Base-by-base conservation (phyloP, 176 grass and related monocot genomes). In the Carex pumila region DNA sequence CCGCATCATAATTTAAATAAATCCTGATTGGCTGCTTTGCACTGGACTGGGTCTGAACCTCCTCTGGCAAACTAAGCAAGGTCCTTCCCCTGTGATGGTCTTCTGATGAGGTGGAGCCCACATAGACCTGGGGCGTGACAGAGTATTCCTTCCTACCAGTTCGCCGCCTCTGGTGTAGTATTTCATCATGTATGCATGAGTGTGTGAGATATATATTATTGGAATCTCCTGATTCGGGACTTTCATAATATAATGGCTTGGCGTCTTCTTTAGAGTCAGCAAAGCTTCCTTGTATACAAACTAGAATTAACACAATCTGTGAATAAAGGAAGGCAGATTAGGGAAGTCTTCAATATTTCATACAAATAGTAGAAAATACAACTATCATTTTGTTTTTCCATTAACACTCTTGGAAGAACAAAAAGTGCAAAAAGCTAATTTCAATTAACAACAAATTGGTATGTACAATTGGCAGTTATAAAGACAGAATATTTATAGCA, bases 1-100 rank as follows among this genome's bases (percentile, higher is more conserved):
- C 96, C 19, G 96, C 96, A 15, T 99, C 96, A 79, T 99, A 99
- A 84, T 99, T 99, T 80, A 99, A 89, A 79, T 95, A 99, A 89
- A 99, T 99, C 37, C 96, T 87, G 61, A 99, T 99, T 5, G 96
- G 93, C 55, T 94, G 83, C 72, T 86, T 94, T 57, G 70, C 85
- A 85, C 90, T 91, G 18, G 65, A 88, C 47, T 88, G 71, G 1
- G 85, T 32, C 72, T 79, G 13, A 52, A 2, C 71, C 82, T 85
- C 76, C 66, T 88, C 81, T 14, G 91, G 84, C 81, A 90, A 1
- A 12, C 79, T 76, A 81, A 99, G 58, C 84, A 99, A 79, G 29
- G 92, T 79, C 1, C 96, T 91, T 63, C 96, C 91, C 76, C 65
- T 86, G 22, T 25, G 65, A 43, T 50, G 84, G n/a, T 92, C 75